Percentiles rank a stretch among this genome's conserved stretches.
These are phyloP conservation scores for Kuraishia cidri DNA, from an alignment of 805 yeast genomes.

Conservation along the genomic window DNA sequence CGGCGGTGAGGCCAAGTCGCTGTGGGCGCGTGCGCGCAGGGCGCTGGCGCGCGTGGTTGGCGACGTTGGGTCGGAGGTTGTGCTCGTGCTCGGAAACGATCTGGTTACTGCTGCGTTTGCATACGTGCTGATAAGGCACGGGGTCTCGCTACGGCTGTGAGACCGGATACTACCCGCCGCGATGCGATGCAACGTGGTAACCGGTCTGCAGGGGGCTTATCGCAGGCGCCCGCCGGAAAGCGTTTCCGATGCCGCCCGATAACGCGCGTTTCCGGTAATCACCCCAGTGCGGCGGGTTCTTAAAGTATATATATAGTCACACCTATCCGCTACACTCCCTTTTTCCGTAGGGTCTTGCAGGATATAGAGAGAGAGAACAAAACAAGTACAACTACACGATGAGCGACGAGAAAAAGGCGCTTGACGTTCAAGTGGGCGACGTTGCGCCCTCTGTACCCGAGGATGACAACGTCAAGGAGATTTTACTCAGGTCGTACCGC, in stretches of 20 bases:
- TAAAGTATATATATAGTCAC: too few relatives aligned
- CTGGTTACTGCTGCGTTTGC: not conserved
- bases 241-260: too few relatives aligned
- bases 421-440: not conserved
- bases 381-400: not conserved
- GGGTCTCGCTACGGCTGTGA: too few relatives aligned
- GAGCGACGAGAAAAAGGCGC: not conserved
- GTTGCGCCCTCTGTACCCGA: not conserved
- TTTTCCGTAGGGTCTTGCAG: too few relatives aligned
- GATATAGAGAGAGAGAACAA: too few relatives aligned
- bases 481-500: not conserved
- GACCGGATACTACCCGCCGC: too few relatives aligned
- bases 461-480: slow-evolving; percentile 1
- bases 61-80: not conserved
- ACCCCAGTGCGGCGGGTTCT: too few relatives aligned
- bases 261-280: too few relatives aligned
- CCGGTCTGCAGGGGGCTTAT: too few relatives aligned
- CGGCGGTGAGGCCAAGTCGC: slow-evolving; percentile 2
- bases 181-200: too few relatives aligned
- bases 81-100: not conserved
- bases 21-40: slow-evolving; percentile 1
- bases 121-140: not conserved
- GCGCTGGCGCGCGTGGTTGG: not conserved
- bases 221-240: too few relatives aligned
- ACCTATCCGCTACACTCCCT: too few relatives aligned